Evolutionary conservation across 768 basidiomycete species (phyloP), one percentile per base, ranked within the genome.

Genomic region (Termitomyces sp.): DNA sequence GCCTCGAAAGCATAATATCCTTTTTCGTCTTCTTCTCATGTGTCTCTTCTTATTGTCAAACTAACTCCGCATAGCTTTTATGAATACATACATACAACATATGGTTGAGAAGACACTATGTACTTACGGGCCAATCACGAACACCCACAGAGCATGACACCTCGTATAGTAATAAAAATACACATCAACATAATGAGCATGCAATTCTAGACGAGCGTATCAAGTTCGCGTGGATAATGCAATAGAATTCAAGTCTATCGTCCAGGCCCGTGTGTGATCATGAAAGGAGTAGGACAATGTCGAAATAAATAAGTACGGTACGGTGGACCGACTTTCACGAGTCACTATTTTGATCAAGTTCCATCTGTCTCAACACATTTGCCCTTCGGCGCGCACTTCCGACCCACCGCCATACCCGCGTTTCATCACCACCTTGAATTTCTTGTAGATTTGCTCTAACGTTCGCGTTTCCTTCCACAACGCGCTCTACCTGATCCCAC

Each of bases 381-480:
- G 59, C 54, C 44, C 60, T 60, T 56, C 64, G 65, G 54, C 72
- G 70, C 53, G 70, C 68, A 57, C 68, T 75, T 60, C 93, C 93
- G 29, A 92, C 83, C 94, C 94, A 96, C 54, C 88, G 75, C 94
- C 94, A 96, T 53, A 93, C 93, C 60, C 91, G 82, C 71, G 86
- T 78, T 72, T 93, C 91, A 69, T 95, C 92, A 11, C 94, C 93
- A 60, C 88, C 88, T 56, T 77, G 78, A 44, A 90, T 81, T 68
- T 96, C 94, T 69, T 90, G 89, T 50, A 92, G 73, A 66, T 88
- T 89, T 29, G 84, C 85, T 57, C 91, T 82, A 40, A 97, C 90
- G 69, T 97, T 97, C 29, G 91, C 82, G 73, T 97, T 97, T 52
- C 85, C 83, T 70, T 95, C 94, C 3, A 97, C 93, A 47, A 94